Percentiles rank a stretch among this genome's conserved stretches.
Conservation (phyloP, 768 basidiomycete genomes). For the Leucocoprinus birnbaumii region DNA sequence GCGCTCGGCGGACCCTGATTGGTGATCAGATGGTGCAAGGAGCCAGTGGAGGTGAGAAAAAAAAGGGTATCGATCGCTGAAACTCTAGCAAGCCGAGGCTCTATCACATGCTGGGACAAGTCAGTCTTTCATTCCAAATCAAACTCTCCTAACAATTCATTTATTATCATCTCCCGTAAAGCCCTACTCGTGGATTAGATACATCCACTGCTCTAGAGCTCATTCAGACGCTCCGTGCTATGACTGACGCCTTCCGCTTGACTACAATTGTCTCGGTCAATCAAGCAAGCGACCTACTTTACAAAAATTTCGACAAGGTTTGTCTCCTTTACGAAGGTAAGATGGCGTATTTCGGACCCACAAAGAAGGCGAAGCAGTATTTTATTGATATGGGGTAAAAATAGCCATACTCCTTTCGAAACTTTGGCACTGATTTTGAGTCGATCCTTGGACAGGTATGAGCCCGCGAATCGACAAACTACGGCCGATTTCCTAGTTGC, state of each 20-base stretch:
- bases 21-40: conserved; percentile 77
- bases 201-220: conserved; percentile 76
- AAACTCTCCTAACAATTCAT: neutral
- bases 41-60: conserved; percentile 77
- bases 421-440: too few species aligned
- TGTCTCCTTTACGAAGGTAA: conserved; percentile 74
- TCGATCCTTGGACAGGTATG: too few species aligned
- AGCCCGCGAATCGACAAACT: conserved; percentile 58
- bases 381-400: conserved; percentile 74
- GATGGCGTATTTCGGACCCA: conserved; percentile 77
- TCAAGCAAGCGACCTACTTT: conserved; percentile 75
- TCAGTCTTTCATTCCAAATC: conserved; percentile 26
- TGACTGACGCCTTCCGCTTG: conserved; percentile 50
- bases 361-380: conserved; percentile 62
- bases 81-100: conserved; percentile 56
- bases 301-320: conserved; percentile 65
- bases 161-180: conserved; percentile 27
- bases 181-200: conserved; percentile 64
- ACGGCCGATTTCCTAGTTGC: conserved; percentile 63
- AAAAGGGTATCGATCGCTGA: conserved; percentile 73
- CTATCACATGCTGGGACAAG: conserved; percentile 79
- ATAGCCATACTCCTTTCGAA: too few species aligned
- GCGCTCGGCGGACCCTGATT: conserved; percentile 68
- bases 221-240: conserved; percentile 59
- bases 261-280: conserved; percentile 80